Conservation (phyloP, 495 filamentous ascomycete species). For the Penicillium manginii region DNA sequence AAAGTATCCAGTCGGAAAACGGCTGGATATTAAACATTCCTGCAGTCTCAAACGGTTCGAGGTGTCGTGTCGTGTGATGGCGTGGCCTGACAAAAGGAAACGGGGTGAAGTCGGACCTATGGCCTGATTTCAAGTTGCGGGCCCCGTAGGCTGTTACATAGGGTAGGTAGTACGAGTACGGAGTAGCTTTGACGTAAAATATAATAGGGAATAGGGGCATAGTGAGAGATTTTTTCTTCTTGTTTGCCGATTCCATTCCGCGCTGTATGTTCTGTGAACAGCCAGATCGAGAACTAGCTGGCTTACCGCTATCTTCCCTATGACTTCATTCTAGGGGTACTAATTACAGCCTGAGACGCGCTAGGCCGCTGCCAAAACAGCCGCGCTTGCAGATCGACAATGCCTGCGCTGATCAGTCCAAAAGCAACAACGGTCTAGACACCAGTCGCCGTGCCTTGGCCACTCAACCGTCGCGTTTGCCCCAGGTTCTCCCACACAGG, state of each 20-base stretch:
- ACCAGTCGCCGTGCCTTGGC: conserved; percentile 4
- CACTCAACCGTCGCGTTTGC: conserved; percentile 6
- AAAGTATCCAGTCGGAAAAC: not conserved
- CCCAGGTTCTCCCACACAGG: conserved; percentile 13
- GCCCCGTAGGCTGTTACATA: not conserved
- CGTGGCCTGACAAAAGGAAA: not conserved
- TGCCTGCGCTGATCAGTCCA: conserved; percentile 18
- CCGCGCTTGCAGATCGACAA: conserved; percentile 24
- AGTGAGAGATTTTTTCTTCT: not conserved
- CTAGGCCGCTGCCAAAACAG: conserved; percentile 20
- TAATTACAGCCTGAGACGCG: conserved; percentile 23
- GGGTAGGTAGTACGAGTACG: too few species aligned
- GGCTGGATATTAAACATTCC: not conserved
- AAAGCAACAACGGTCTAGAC: conserved; percentile 16
- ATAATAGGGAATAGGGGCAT: not conserved
- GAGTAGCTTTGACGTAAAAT: not conserved
- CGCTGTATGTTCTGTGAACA: not conserved
- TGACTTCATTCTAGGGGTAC: conserved; percentile 6
- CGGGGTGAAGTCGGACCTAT: not conserved
- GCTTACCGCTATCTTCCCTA: not conserved
- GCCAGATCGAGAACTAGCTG: not conserved
- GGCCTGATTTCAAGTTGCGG: not conserved
- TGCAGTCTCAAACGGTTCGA: not conserved
- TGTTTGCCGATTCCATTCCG: not conserved
- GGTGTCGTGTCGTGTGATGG: not conserved